phyloP scores from a whole-genome alignment of 2,329 filamentous ascomycete species.

The Calonectria montana region DNA sequence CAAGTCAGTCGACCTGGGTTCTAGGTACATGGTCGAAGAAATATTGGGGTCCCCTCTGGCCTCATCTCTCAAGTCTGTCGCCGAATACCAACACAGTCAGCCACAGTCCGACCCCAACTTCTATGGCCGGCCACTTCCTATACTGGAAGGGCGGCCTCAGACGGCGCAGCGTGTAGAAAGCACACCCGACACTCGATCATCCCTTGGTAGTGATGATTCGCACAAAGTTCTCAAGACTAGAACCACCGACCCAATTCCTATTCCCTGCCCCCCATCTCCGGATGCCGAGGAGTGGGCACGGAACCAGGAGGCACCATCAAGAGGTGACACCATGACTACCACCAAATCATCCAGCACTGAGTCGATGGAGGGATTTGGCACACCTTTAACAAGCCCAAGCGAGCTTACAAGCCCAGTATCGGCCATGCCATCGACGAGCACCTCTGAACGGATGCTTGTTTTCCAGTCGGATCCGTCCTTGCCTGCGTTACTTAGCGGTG shows the following conservation, averaged over 20 bases:
- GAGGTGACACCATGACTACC: conserved; percentile 57
- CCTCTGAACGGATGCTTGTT: conserved; percentile 59
- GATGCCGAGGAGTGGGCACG: conserved; percentile 53
- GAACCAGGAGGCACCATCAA: conserved; percentile 47
- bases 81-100: conserved; percentile 56
- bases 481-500: conserved; percentile 71
- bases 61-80: conserved; percentile 48
- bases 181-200: conserved; percentile 31
- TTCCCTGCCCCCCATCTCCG: conserved; percentile 59
- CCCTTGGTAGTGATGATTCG: conserved; percentile 28
- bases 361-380: conserved; percentile 60
- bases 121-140: conserved; percentile 40
- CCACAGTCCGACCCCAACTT: conserved; percentile 60
- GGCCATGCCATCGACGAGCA: conserved; percentile 51
- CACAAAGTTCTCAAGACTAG: conserved; percentile 14
- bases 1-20: conserved; percentile 55
- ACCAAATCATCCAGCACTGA: conserved; percentile 63
- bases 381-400: conserved; percentile 67
- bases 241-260: conserved; percentile 37
- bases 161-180: conserved; percentile 59
- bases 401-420: conserved; percentile 63
- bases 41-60: conserved; percentile 52
- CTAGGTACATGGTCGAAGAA: conserved; percentile 41
- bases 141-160: conserved; percentile 57
- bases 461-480: conserved; percentile 74